A percentile compares a stretch with the other conserved stretches of the same genome.
Conservation (phyloP, 352 stramenopile genomes). For the Blastocystis sp. region DNA sequence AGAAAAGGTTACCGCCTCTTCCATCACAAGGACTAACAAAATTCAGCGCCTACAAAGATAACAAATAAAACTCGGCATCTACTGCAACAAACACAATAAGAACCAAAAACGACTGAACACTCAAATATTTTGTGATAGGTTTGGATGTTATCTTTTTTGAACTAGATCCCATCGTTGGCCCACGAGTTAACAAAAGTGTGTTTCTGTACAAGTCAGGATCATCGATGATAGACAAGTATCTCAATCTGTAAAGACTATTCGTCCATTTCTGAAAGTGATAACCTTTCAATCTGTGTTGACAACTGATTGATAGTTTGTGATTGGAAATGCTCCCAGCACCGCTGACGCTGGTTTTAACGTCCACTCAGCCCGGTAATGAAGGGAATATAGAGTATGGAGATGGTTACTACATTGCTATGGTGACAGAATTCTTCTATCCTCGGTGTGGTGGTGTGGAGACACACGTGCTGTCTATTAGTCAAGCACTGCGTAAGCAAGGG, state of each 20-base stretch:
- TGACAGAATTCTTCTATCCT: conserved; percentile 94
- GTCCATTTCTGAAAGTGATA: too few relatives aligned
- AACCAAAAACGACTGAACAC: background rate
- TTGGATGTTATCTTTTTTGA: too few relatives aligned
- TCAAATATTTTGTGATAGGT: background rate
- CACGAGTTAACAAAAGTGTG: too few relatives aligned
- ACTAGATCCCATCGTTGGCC: too few relatives aligned
- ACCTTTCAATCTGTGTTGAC: too few relatives aligned
- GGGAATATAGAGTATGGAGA: background rate
- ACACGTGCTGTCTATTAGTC: conserved; percentile 88
- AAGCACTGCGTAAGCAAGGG: conserved; percentile 76
- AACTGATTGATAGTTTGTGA: too few relatives aligned
- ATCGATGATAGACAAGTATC: too few relatives aligned
- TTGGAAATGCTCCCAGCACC: too few relatives aligned
- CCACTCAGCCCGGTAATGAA: background rate
- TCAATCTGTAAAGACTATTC: too few relatives aligned
- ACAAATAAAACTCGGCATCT: background rate
- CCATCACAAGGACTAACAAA: conserved; percentile 54
- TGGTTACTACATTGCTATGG: conserved; percentile 69
- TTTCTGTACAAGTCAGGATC: too few relatives aligned
- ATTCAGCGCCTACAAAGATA: conserved; percentile 3
- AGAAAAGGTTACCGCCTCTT: conserved; percentile 27
- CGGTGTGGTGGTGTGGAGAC: conserved; percentile 89
- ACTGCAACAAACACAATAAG: background rate
- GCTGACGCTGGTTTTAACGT: too few relatives aligned